Percentiles rank a stretch among this genome's conserved stretches.
Evolutionary conservation across 1,284 basidiomycete genomes (phyloP).

Genomic region (Ceratobasidium theobromae): DNA sequence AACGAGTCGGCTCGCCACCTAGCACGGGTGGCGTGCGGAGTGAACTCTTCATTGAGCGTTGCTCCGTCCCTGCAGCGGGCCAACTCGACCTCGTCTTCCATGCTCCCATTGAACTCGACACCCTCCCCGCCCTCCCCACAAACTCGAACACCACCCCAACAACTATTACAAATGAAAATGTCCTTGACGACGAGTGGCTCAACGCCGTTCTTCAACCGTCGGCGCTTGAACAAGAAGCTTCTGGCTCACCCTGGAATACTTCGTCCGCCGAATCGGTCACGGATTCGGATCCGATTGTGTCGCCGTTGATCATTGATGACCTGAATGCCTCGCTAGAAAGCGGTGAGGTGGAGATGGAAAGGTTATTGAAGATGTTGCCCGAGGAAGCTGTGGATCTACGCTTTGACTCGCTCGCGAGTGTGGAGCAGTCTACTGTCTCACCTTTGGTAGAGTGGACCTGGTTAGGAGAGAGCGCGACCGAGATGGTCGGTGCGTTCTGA

Average conservation of each 20-base stretch:
- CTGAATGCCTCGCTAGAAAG: constrained; percentile 32
- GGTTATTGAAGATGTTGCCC: constrained; percentile 35
- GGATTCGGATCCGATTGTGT: constrained; percentile 32
- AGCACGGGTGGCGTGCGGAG: constrained; percentile 88
- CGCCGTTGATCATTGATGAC: constrained; percentile 31
- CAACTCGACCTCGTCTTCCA: constrained; percentile 30
- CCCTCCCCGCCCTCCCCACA: constrained; percentile 7
- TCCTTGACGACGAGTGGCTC: constrained; percentile 29
- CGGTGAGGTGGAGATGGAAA: constrained; percentile 35
- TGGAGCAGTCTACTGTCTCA: constrained; percentile 15
- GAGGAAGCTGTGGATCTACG: constrained; percentile 21
- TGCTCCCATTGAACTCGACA: constrained; percentile 23
- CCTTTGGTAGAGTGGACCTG: constrained; percentile 29
- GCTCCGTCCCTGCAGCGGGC: constrained; percentile 84
- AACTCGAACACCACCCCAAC: not conserved
- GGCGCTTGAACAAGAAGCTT: constrained; percentile 26
- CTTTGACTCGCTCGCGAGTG: constrained; percentile 26
- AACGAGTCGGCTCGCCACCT: constrained; percentile 81
- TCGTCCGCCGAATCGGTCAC: constrained; percentile 30
- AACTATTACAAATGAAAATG: constrained; percentile 29
- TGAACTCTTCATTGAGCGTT: constrained; percentile 51
- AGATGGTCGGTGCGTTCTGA: constrained; percentile 23
- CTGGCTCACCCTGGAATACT: constrained; percentile 31
- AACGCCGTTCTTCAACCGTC: constrained; percentile 27
- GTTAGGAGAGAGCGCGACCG: constrained; percentile 28